Conservation (phyloP, 2,329 filamentous ascomycete genomes). For the Ascochyta fabae region DNA sequence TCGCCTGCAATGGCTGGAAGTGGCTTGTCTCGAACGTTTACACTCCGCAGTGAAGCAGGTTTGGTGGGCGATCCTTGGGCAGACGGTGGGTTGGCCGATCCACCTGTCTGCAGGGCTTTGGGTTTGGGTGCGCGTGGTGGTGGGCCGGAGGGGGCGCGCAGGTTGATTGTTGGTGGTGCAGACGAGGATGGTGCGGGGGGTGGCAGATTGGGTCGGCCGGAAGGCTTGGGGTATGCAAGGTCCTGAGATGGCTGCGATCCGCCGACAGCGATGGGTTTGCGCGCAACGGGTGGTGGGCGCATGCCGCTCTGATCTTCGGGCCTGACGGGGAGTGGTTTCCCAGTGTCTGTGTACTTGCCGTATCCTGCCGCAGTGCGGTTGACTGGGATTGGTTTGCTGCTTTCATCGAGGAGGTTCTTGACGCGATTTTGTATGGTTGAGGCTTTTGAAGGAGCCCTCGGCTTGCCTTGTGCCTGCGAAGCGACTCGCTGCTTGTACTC, state of each 20-base stretch:
- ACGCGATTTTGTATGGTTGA: conserved; percentile 92
- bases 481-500: conserved; percentile 82
- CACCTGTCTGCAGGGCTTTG: conserved; percentile 61
- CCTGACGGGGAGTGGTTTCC: conserved; percentile 39
- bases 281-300: conserved; percentile 33
- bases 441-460: conserved; percentile 61
- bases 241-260: conserved; percentile 28
- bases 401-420: conserved; percentile 82
- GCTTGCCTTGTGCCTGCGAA: conserved; percentile 60
- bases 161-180: conserved; percentile 42
- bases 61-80: conserved; percentile 16
- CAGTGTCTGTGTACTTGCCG: conserved; percentile 74
- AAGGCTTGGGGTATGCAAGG: conserved; percentile 37
- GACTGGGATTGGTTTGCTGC: conserved; percentile 58
- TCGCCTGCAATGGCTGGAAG: conserved; percentile 17
- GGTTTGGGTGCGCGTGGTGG: conserved; percentile 65
- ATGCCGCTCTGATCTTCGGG: conserved; percentile 36
- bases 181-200: conserved; percentile 38
- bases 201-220: conserved; percentile 30
- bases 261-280: conserved; percentile 57
- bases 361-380: conserved; percentile 86
- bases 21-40: conserved; percentile 29
- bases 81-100: conserved; percentile 26
- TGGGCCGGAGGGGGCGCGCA: conserved; percentile 41
- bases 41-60: conserved; percentile 9